Conservation (phyloP, 139 green algal species). For the Limnomonas spitsbergensis region DNA sequence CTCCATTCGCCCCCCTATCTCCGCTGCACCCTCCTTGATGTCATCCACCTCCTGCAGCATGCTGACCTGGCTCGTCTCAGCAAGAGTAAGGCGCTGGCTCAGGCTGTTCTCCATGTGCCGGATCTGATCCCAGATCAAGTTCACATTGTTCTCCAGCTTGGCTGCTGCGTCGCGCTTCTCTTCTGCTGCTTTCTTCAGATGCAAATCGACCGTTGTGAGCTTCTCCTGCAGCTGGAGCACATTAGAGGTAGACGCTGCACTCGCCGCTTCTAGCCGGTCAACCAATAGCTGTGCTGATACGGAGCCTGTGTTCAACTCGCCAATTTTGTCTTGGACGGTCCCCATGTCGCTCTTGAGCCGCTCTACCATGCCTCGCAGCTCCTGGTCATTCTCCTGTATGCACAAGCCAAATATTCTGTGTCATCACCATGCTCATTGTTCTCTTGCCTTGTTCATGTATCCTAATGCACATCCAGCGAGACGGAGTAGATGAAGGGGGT, state of each 20-base stretch:
- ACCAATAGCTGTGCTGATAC: neutral
- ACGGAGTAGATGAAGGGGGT: too few relatives aligned
- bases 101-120: constrained; percentile 41
- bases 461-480: too few relatives aligned
- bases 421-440: too few relatives aligned
- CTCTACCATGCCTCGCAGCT: constrained; percentile 7
- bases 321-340: neutral
- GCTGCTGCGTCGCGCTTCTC: constrained; percentile 22
- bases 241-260: neutral
- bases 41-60: constrained; percentile 47
- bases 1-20: constrained; percentile 37
- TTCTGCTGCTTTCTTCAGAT: neutral
- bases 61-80: constrained; percentile 40
- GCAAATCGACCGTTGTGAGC: constrained; percentile 16
- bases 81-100: constrained; percentile 35
- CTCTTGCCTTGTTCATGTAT: too few relatives aligned
- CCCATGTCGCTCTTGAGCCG: constrained; percentile 10
- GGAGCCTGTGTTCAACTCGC: neutral
- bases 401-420: too few relatives aligned
- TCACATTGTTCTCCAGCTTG: constrained; percentile 35
- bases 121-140: constrained; percentile 50
- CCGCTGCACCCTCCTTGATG: constrained; percentile 34
- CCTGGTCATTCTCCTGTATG: constrained; percentile 10
- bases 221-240: constrained; percentile 25
- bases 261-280: neutral